Base-by-base conservation (phyloP, 306 rosid species). In the Trifolium subterraneum region DNA sequence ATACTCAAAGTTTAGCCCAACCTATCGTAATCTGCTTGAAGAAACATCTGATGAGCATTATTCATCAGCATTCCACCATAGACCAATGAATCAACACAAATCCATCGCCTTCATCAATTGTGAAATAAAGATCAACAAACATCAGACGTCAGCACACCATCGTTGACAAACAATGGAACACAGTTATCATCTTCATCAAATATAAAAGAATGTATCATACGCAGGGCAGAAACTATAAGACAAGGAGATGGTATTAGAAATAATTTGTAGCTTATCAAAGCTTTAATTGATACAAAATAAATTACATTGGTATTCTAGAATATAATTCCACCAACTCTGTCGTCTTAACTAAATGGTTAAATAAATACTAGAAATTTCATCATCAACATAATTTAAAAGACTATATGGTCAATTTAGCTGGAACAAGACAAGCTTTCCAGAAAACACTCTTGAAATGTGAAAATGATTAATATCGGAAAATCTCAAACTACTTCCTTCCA, bases 401-500 rank as follows among this genome's bases (percentile, higher is more conserved):
- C 73, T 36, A 39, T 47, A 27, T 7, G 51, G 20, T 68, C 68
- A 76, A 61, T 75, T 69, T 68, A 80, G 72, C 79, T 54, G 25
- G 14, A 50, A 50, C 60, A 22, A n/a, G 56, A 74, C 54, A 75
- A 45, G 76, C 75, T 78, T 70, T 71, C 56, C 51, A 65, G 65
- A 70, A 5, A 38, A 9, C 68, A 48, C 74, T 52, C 68, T 39
- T 64, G 71, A 81, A 62, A 59, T 51, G 36, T 62, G 41, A 65
- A 68, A 48, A 22, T 68, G 47, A 6, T 70, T 10, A 42, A 63
- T 60, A 50, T 72, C 52, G 31, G 64, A 60, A 64, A 78, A 71
- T 31, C 33, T 42, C 67, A 79, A 56, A 71, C 82, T 90, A 92
- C 81, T 90, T 90, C 82, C 89, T 86, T 86, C 97, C 97, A 73